These are phyloP conservation scores for Grosmannia huntii DNA, from an alignment of 2,329 filamentous ascomycete genomes.

Conservation along the genomic window DNA sequence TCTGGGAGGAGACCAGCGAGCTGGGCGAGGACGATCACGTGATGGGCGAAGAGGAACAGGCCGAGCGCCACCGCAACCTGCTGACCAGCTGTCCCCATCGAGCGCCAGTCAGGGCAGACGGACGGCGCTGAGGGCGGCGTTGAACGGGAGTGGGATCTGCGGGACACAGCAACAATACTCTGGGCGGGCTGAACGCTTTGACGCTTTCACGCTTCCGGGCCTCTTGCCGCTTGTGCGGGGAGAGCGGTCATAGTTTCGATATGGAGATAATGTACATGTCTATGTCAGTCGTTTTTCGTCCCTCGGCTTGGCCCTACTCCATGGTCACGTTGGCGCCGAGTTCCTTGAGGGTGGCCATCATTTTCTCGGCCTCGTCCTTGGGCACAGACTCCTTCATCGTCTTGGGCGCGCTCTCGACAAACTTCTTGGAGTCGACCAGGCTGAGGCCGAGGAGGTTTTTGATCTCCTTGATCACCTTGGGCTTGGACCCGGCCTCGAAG, in stretches of 20 bases:
- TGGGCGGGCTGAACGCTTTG: too few relatives aligned
- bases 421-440: constrained; percentile 99
- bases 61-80: constrained; percentile 28
- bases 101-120: not conserved
- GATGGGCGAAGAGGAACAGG: constrained; percentile 59
- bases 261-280: too few relatives aligned
- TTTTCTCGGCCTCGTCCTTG: constrained; percentile 99
- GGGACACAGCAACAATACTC: too few relatives aligned
- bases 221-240: too few relatives aligned
- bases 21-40: constrained; percentile 77
- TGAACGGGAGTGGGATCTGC: too few relatives aligned
- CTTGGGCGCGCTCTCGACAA: constrained; percentile 96
- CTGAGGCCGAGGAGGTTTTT: constrained; percentile 91
- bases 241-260: too few relatives aligned
- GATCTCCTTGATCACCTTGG: constrained; percentile 99
- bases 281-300: not conserved
- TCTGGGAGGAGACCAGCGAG: constrained; percentile 82
- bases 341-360: constrained; percentile 83
- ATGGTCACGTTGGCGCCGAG: constrained; percentile 80
- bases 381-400: constrained; percentile 97
- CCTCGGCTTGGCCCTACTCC: constrained; percentile 53
- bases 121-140: not conserved
- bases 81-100: constrained; percentile 26
- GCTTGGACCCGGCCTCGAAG: constrained; percentile 80
- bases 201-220: too few relatives aligned